Conservation (phyloP, 768 basidiomycete genomes). For the Aureoboletus auriporus region DNA sequence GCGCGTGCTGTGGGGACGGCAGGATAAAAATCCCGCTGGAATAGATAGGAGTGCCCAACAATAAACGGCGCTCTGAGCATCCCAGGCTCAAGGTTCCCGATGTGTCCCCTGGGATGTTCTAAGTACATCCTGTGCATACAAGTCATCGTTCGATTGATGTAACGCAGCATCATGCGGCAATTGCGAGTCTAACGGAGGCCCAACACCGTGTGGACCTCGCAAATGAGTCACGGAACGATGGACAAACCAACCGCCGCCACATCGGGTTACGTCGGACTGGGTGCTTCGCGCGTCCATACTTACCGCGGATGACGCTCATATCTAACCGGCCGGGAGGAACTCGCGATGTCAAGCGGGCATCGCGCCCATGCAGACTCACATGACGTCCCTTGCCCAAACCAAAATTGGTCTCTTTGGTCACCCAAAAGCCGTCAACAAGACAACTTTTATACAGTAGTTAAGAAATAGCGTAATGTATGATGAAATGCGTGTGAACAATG, state of each 20-base stretch:
- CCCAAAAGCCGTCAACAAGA: conserved; percentile 9
- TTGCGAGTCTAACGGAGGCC: conserved; percentile 13
- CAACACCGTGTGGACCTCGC: conserved; percentile 5
- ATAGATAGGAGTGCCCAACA: conserved; percentile 8
- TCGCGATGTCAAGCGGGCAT: conserved; percentile 3
- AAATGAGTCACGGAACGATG: conserved; percentile 6
- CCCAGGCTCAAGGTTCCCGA: conserved; percentile 13
- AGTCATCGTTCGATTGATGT: conserved; percentile 4
- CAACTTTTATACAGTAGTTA: conserved; percentile 29
- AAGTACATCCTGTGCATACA: conserved; percentile 7
- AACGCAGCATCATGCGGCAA: conserved; percentile 5
- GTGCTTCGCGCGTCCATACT: neutral
- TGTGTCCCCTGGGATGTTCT: neutral
- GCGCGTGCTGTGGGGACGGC: conserved; percentile 15
- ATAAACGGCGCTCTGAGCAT: conserved; percentile 11
- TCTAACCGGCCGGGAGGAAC: conserved; percentile 9
- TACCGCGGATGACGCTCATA: conserved; percentile 13
- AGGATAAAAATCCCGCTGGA: conserved; percentile 4
- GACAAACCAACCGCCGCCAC: neutral
- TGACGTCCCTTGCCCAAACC: conserved; percentile 1
- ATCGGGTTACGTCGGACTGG: conserved; percentile 9
- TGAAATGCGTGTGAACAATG: conserved; percentile 30
- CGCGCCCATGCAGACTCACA: neutral
- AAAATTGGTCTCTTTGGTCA: conserved; percentile 3
- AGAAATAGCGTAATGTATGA: conserved; percentile 30